These are phyloP conservation scores for Trichoderma semiorbis DNA, from an alignment of 2,329 filamentous ascomycete species.

Conservation along the genomic window DNA sequence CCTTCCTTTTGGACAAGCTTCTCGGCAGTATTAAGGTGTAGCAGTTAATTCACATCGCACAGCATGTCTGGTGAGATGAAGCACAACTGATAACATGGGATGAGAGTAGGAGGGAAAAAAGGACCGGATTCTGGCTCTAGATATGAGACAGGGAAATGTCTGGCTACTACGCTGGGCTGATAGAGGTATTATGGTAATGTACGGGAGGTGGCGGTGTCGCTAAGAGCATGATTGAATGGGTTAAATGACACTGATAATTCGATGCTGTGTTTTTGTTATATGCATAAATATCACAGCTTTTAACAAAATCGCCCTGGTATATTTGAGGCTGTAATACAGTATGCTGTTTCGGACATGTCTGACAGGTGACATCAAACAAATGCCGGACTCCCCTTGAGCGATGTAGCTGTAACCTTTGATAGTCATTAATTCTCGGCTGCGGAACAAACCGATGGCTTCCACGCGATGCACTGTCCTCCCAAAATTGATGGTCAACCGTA, in stretches of 20 bases:
- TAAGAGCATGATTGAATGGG: too few species aligned
- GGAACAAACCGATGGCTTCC: constrained; percentile 8
- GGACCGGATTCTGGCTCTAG: background rate
- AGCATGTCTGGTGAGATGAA: constrained; percentile 9
- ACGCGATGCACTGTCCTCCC: background rate
- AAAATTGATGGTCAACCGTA: background rate
- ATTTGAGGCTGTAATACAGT: background rate
- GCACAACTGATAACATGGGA: background rate
- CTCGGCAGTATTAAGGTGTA: background rate
- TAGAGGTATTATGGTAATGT: background rate
- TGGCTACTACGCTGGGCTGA: too few species aligned
- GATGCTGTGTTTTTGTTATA: background rate
- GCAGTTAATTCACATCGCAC: constrained; percentile 6
- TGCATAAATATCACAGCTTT: background rate
- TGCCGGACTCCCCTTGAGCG: background rate
- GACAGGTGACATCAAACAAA: constrained; percentile 20
- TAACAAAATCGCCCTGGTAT: background rate
- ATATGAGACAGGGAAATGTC: background rate
- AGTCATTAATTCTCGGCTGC: background rate
- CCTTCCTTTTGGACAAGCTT: background rate
- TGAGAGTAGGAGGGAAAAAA: background rate
- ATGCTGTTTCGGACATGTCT: constrained; percentile 15
- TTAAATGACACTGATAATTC: background rate
- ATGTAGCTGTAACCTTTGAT: background rate
- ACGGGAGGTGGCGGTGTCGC: background rate